These are phyloP conservation scores for Ustilago nuda DNA, from an alignment of 1,284 basidiomycete genomes.

Conservation along the genomic window DNA sequence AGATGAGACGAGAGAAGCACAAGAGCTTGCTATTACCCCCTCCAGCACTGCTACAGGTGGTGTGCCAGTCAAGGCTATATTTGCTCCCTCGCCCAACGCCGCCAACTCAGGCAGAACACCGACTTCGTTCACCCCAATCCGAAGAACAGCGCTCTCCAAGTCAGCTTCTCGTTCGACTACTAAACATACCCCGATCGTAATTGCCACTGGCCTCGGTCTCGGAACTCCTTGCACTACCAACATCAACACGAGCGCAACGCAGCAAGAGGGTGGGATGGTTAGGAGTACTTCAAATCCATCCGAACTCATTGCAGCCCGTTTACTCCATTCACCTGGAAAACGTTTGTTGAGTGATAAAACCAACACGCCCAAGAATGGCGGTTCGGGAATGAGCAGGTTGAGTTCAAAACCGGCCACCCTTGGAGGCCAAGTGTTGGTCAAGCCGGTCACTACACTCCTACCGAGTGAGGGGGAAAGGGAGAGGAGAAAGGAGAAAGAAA, in stretches of 20 bases:
- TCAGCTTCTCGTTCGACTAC: conserved; percentile 5
- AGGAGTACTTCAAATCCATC: conserved; percentile 41
- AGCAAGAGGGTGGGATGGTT: conserved; percentile 17
- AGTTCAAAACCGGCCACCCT: conserved; percentile 8
- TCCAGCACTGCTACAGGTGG: neutral
- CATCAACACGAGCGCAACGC: neutral
- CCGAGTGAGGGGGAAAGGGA: neutral
- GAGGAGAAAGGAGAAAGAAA: conserved; percentile 1
- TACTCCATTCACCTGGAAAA: conserved; percentile 10
- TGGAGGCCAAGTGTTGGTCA: neutral
- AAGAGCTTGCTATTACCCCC: neutral
- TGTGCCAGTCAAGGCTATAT: conserved; percentile 19
- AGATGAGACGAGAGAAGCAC: neutral
- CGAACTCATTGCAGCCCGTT: conserved; percentile 30
- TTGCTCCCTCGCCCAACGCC: conserved; percentile 14
- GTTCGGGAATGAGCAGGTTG: conserved; percentile 10
- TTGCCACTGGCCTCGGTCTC: conserved; percentile 7
- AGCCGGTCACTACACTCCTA: neutral
- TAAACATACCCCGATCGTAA: conserved; percentile 8
- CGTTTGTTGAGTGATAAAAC: conserved; percentile 22
- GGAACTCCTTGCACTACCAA: conserved; percentile 15
- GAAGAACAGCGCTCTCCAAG: conserved; percentile 7
- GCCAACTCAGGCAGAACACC: neutral
- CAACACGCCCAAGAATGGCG: conserved; percentile 8
- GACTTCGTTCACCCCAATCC: conserved; percentile 29